Conservation (phyloP, 768 basidiomycete genomes). For the Gelatoporia subvermispora region DNA sequence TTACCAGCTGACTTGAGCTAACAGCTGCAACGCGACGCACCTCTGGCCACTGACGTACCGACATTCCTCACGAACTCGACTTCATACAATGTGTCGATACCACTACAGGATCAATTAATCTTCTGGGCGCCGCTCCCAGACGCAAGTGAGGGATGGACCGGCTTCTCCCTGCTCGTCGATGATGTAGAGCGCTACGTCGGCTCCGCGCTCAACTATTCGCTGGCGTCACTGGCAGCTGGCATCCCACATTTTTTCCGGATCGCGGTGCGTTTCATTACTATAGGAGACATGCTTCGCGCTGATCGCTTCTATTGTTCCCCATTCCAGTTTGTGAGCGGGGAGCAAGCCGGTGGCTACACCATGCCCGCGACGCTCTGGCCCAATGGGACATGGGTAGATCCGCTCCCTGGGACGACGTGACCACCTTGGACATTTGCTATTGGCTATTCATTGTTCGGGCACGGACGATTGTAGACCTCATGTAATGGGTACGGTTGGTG, state of each 20-base stretch:
- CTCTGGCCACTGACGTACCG: conserved; percentile 65
- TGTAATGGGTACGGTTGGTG: too few relatives aligned
- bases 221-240: conserved; percentile 53
- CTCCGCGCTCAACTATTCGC: conserved; percentile 60
- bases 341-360: conserved; percentile 66
- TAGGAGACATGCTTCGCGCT: conserved; percentile 1
- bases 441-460: too few relatives aligned
- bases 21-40: conserved; percentile 70
- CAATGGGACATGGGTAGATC: conserved; percentile 80
- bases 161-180: conserved; percentile 77
- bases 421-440: not conserved
- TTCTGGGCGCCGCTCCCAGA: conserved; percentile 31
- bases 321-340: conserved; percentile 40
- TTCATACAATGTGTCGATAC: conserved; percentile 51
- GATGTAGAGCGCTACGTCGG: conserved; percentile 82
- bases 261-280: conserved; percentile 48
- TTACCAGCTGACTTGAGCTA: conserved; percentile 1
- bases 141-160: conserved; percentile 52
- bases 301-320: conserved; percentile 1
- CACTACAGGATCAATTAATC: conserved; percentile 34
- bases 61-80: conserved; percentile 72
- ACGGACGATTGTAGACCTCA: too few relatives aligned
- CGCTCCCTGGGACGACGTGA: conserved; percentile 51
- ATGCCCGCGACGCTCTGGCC: conserved; percentile 71
- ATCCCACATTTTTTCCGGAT: conserved; percentile 77